Conservation (phyloP, 225 moss, liverwort and hornwort species). For the Thuidium tamariscinum region DNA sequence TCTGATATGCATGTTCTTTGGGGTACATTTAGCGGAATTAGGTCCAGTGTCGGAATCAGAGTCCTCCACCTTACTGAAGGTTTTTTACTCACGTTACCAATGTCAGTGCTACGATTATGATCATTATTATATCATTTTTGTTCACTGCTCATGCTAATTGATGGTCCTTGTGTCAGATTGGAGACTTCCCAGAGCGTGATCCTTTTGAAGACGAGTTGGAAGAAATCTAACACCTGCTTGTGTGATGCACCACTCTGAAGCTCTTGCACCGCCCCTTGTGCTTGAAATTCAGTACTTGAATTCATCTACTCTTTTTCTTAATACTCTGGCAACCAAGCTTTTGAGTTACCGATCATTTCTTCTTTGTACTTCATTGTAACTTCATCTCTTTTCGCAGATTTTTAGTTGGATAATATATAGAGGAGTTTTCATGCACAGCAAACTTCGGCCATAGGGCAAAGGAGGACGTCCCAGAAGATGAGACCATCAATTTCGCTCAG, state of each 20-base stretch:
- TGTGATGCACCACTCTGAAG: background rate
- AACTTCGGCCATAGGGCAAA: background rate
- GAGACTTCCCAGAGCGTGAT: constrained; percentile 87
- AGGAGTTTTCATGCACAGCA: background rate
- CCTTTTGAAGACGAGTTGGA: constrained; percentile 69
- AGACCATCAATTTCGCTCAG: background rate
- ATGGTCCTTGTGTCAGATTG: constrained; percentile 35
- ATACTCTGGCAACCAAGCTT: background rate
- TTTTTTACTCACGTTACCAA: background rate
- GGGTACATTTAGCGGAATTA: background rate
- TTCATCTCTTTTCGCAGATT: background rate
- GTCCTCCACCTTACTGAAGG: background rate
- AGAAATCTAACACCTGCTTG: constrained; percentile 16
- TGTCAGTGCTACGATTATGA: background rate
- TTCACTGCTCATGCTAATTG: background rate
- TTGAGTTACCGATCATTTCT: background rate
- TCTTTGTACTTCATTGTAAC: background rate
- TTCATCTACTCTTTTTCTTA: background rate
- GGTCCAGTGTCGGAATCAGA: background rate
- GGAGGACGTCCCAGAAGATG: background rate
- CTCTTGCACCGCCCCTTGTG: background rate
- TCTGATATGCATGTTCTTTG: too few species aligned
- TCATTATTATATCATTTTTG: background rate
- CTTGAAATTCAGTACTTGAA: background rate
- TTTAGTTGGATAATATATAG: background rate